Base-by-base conservation (phyloP, 768 basidiomycete species). In the Trametes sanguinea region DNA sequence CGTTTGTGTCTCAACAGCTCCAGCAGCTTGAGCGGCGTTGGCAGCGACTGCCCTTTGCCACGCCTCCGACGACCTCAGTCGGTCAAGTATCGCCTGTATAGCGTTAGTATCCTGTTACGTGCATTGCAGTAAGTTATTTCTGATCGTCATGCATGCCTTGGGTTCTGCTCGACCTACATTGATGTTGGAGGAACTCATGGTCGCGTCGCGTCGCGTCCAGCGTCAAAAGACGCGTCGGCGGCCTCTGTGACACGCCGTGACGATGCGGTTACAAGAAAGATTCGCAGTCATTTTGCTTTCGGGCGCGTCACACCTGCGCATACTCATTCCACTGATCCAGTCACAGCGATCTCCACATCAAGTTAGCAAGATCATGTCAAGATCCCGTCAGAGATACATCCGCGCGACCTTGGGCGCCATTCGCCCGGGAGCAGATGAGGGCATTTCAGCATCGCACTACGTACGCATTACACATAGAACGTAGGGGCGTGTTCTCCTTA, bases 1-100 rank as follows among this genome's bases (percentile, higher is more conserved):
- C 22, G 51, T 14, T 30, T 5, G 37, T 16, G 27, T 53, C 30
- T 51, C 46, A 32, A 55, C 27, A 39, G 35, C 37, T 30, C 29
- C n/a, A 22, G 16, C 27, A 39, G 42, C 54, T 42, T 1, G 22
- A 22, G n/a, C 29, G 29, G 54, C 35, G 42, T 58, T 42, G 33
- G 51, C 44, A 51, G 51, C 71, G 14, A 77, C 65, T 1, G 77
- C 69, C 51, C 86, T 78, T 67, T 87, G 82, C 89, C 88, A 92
- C 27, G 85, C 88, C 67, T 84, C 80, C 3, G 91, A 92, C 2
- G 80, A 74, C 53, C 83, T 79, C 11, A 93, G 77, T 64, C 84
- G 83, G 55, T 92, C 88, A 16, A 94, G 81, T 29, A 94, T 79
- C 30, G 89, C 85, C 67, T 84, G 82, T 51, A 94, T 80, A 47